Conservation (phyloP, 164 flowering plant genomes). For the Tinospora cordifolia region DNA sequence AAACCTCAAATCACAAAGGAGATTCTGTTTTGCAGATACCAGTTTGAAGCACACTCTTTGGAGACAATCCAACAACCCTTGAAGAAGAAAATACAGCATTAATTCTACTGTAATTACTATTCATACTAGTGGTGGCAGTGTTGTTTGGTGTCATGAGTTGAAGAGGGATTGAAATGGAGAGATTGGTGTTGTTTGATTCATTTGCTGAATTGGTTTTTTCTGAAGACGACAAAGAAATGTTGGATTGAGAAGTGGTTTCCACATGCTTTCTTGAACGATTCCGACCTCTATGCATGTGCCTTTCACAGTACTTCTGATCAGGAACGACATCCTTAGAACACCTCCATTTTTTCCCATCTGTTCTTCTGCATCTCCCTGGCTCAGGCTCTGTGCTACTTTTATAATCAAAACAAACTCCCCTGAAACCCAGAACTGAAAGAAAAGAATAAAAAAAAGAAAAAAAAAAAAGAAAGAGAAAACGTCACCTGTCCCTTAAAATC, state of each 20-base stretch:
- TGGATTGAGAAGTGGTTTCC: constrained; percentile 24
- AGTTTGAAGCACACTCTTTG: constrained; percentile 42
- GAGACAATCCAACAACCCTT: constrained; percentile 31
- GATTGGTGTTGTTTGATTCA: constrained; percentile 16
- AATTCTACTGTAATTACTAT: background rate
- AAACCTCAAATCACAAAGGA: constrained; percentile 4
- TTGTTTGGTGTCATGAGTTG: constrained; percentile 17
- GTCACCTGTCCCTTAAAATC: background rate
- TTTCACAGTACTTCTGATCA: constrained; percentile 47
- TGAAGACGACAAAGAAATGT: background rate
- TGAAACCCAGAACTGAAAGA: constrained; percentile 21
- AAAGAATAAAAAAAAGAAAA: background rate
- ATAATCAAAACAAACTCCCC: constrained; percentile 22
- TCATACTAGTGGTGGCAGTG: constrained; percentile 4
- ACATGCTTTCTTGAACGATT: constrained; percentile 85
- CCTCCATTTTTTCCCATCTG: constrained; percentile 55
- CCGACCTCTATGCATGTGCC: constrained; percentile 67
- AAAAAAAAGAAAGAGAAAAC: background rate
- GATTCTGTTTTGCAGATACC: constrained; percentile 16
- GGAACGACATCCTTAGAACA: constrained; percentile 38
- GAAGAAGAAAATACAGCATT: background rate
- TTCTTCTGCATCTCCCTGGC: constrained; percentile 56
- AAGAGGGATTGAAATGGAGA: constrained; percentile 20
- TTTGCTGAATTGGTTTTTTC: background rate
- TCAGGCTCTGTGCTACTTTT: constrained; percentile 42